Evolutionary conservation across 2,329 filamentous ascomycete genomes (phyloP).

Genomic region (Chaetomium globosum): DNA sequence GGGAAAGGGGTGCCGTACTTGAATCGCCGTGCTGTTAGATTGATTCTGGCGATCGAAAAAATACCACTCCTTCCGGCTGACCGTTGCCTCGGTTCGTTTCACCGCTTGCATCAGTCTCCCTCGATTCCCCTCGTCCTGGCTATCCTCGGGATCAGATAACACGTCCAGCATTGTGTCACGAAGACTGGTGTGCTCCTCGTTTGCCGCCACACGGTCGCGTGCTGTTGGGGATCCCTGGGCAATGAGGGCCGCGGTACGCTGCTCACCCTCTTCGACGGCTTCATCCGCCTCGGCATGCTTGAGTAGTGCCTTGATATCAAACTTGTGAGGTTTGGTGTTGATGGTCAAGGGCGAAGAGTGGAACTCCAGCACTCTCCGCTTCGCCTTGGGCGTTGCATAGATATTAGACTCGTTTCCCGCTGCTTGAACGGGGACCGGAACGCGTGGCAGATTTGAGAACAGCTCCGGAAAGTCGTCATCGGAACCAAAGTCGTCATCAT

Average conservation of each 20-base stretch:
- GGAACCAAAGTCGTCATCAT: conserved; percentile 60
- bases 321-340: conserved; percentile 59
- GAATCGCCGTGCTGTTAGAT: conserved; percentile 24
- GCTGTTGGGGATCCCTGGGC: conserved; percentile 34
- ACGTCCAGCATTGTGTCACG: conserved; percentile 41
- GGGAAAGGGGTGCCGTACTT: conserved; percentile 44
- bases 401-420: conserved; percentile 28
- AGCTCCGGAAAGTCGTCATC: conserved; percentile 49
- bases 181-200: conserved; percentile 22
- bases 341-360: conserved; percentile 54
- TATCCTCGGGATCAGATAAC: conserved; percentile 42
- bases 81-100: conserved; percentile 51
- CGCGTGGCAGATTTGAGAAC: conserved; percentile 35
- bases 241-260: conserved; percentile 47
- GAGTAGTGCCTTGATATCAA: conserved; percentile 64
- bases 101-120: conserved; percentile 50
- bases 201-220: conserved; percentile 24
- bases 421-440: conserved; percentile 19
- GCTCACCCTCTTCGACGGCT: conserved; percentile 59
- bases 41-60: conserved; percentile 50
- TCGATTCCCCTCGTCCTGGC: conserved; percentile 50
- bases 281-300: conserved; percentile 62
- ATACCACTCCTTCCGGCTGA: conserved; percentile 48
- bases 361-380: conserved; percentile 47
- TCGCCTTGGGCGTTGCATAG: conserved; percentile 51